Percentiles rank a stretch among this genome's conserved stretches.
phyloP scores from a whole-genome alignment of 805 yeast species.

The Saturnispora gosingensis region DNA sequence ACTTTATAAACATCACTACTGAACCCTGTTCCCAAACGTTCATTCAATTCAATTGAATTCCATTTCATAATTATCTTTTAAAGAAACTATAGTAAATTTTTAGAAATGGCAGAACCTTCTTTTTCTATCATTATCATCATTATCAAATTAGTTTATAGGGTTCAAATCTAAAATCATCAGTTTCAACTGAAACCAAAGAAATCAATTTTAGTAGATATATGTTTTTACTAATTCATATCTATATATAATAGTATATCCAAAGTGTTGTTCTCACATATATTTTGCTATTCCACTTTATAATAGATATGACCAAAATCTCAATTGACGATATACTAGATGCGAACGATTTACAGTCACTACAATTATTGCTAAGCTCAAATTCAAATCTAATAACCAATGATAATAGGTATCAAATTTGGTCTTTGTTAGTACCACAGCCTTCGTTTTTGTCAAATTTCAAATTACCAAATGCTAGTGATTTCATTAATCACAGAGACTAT shows the following conservation, averaged over 20 bases:
- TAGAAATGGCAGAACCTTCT: neutral
- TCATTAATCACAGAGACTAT: constrained; percentile 52
- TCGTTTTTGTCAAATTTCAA: neutral
- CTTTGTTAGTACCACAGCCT: constrained; percentile 28
- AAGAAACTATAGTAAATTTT: neutral
- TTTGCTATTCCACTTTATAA: neutral
- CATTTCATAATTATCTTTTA: neutral
- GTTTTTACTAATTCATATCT: neutral
- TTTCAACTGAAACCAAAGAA: too few relatives aligned
- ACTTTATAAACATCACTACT: constrained; percentile 32
- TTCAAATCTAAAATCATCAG: neutral
- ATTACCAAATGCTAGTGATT: neutral
- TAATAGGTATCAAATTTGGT: constrained; percentile 42
- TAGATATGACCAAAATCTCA: neutral
- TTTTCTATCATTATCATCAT: neutral
- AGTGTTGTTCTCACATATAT: neutral
- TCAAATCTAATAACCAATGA: constrained; percentile 39
- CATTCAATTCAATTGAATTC: constrained; percentile 10
- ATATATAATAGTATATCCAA: too few relatives aligned
- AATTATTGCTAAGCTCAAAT: constrained; percentile 19
- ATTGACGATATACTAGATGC: constrained; percentile 20
- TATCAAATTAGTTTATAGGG: neutral
- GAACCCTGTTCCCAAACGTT: constrained; percentile 33
- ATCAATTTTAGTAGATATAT: neutral
- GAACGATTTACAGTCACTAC: constrained; percentile 17